phyloP scores from a whole-genome alignment of 169 alveolate genomes.

The Theileria sp. region DNA sequence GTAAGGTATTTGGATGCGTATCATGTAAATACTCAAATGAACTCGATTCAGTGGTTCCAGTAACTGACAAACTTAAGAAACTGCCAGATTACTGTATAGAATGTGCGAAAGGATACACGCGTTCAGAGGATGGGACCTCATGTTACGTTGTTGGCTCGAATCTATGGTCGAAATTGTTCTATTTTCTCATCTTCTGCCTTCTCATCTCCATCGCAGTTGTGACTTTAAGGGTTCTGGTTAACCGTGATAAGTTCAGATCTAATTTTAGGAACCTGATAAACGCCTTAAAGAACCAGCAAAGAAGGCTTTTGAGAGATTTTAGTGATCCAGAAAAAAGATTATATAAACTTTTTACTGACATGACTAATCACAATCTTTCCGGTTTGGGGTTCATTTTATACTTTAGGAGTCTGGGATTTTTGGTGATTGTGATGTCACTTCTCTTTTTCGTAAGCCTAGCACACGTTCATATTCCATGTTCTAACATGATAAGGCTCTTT shows the following conservation, averaged over 20 bases:
- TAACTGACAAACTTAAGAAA: not conserved
- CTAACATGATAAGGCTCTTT: conserved; percentile 53
- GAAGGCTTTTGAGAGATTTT: conserved; percentile 30
- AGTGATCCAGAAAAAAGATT: conserved; percentile 16
- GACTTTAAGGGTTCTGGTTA: conserved; percentile 19
- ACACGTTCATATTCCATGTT: conserved; percentile 60
- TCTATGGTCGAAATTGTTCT: conserved; percentile 52
- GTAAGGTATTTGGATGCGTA: conserved; percentile 67
- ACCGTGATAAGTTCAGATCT: conserved; percentile 16
- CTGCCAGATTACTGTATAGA: conserved; percentile 68
- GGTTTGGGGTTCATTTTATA: conserved; percentile 72
- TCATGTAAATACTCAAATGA: conserved; percentile 47
- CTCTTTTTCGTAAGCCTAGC: conserved; percentile 31
- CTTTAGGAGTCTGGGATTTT: conserved; percentile 48
- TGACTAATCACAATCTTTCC: conserved; percentile 49
- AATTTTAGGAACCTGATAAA: conserved; percentile 29
- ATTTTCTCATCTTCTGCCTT: conserved; percentile 16
- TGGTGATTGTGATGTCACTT: conserved; percentile 16
- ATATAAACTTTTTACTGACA: conserved; percentile 24
- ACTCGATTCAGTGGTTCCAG: not conserved
- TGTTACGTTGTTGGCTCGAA: conserved; percentile 59
- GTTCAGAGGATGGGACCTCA: conserved; percentile 55
- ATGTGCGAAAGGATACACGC: conserved; percentile 71
- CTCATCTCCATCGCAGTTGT: conserved; percentile 10
- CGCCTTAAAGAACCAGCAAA: conserved; percentile 47